Evolutionary conservation across 1,284 basidiomycete genomes (phyloP).

Genomic region (Naganishia albida): DNA sequence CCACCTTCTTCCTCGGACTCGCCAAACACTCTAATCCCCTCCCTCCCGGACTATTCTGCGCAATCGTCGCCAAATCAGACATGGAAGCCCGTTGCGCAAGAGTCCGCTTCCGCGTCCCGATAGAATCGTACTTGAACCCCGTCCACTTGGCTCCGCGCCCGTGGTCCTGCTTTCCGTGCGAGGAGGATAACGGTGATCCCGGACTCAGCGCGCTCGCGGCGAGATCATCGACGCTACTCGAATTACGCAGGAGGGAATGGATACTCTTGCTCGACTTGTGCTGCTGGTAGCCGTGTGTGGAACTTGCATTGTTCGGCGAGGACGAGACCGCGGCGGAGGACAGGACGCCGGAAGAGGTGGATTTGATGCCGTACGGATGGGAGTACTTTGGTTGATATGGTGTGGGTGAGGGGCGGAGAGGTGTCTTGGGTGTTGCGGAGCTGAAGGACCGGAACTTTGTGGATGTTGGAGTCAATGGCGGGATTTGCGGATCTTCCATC

Average conservation of each 20-base stretch:
- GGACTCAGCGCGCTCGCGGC: not conserved
- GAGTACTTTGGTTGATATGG: conserved; percentile 21
- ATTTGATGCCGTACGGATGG: conserved; percentile 21
- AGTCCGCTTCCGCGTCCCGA: conserved; percentile 11
- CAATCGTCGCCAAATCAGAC: conserved; percentile 11
- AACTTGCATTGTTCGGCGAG: conserved; percentile 12
- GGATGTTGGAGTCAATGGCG: not conserved
- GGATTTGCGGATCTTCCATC: not conserved
- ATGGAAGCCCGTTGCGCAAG: conserved; percentile 25
- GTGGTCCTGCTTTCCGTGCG: not conserved
- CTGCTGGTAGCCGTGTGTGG: conserved; percentile 22
- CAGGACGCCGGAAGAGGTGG: conserved; percentile 12
- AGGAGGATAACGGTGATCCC: not conserved
- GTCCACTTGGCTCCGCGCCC: not conserved
- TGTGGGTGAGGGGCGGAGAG: conserved; percentile 9
- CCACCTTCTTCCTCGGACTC: conserved; percentile 20
- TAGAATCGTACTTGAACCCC: conserved; percentile 17
- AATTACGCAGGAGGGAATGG: conserved; percentile 12
- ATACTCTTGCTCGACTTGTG: conserved; percentile 25
- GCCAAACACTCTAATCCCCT: not conserved
- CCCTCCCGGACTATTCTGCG: not conserved
- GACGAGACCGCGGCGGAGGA: conserved; percentile 14
- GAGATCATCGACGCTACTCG: conserved; percentile 15
- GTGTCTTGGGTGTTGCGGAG: not conserved
- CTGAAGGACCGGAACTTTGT: too few species aligned